phyloP scores from a whole-genome alignment of 129 eudicot genomes.

The Erigeron canadensis region DNA sequence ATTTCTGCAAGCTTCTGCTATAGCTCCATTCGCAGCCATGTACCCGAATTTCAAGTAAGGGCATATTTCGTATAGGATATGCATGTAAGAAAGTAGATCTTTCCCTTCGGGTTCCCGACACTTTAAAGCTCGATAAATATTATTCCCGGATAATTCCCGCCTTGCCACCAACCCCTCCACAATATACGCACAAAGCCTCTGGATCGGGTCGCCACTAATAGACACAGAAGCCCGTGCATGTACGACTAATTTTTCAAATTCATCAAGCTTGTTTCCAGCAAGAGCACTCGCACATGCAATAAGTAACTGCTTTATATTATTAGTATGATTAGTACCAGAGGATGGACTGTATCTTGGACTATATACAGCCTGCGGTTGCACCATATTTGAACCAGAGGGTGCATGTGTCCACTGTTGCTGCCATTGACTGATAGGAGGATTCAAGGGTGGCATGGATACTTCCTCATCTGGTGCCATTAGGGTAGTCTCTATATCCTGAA shows the following conservation, averaged over 20 bases:
- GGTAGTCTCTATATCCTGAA: slow-evolving; percentile 67
- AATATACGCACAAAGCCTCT: slow-evolving; percentile 94
- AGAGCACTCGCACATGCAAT: slow-evolving; percentile 82
- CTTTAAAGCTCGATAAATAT: slow-evolving; percentile 62
- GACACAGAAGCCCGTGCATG: slow-evolving; percentile 55
- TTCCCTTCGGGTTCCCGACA: slow-evolving; percentile 80
- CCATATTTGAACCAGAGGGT: slow-evolving; percentile 23
- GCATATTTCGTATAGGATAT: slow-evolving; percentile 79
- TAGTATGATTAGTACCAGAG: slow-evolving; percentile 11
- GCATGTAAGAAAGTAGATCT: slow-evolving; percentile 88
- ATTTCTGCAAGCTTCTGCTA: slow-evolving; percentile 80
- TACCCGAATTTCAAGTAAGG: slow-evolving; percentile 91
- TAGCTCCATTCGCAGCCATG: slow-evolving; percentile 95
- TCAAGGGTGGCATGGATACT: slow-evolving; percentile 28
- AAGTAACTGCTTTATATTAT: slow-evolving; percentile 59
- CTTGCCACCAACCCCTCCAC: slow-evolving; percentile 86
- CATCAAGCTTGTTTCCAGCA: slow-evolving; percentile 47
- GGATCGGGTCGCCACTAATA: slow-evolving; percentile 79
- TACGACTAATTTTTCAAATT: slow-evolving; percentile 56
- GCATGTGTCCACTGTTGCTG: slow-evolving; percentile 47
- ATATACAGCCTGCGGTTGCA: slow-evolving; percentile 34
- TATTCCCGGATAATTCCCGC: slow-evolving; percentile 61
- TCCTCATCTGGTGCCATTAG: slow-evolving; percentile 74
- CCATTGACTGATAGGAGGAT: slow-evolving; percentile 41
- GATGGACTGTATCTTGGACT: slow-evolving; percentile 31